phyloP scores from a whole-genome alignment of 2,329 filamentous ascomycete genomes.

The Colletotrichum camelliae region DNA sequence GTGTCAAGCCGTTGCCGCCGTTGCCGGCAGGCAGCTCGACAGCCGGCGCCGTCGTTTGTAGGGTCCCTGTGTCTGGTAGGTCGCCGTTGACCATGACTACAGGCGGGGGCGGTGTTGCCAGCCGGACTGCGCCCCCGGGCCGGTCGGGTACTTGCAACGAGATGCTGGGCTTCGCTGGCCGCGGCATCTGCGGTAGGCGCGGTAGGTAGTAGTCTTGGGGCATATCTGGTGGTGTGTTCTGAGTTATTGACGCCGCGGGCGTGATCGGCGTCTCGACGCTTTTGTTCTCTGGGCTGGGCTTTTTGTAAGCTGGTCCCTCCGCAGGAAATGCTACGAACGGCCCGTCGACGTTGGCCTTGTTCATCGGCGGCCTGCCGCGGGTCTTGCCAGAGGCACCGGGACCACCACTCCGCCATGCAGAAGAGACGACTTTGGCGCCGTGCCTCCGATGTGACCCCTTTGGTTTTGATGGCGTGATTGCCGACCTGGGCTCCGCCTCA shows the following conservation, averaged over 20 bases:
- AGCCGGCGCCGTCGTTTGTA: not conserved
- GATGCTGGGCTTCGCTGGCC: constrained; percentile 41
- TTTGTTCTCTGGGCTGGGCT: constrained; percentile 38
- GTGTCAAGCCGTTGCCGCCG: not conserved
- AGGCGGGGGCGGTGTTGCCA: constrained; percentile 64
- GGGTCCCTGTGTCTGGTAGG: constrained; percentile 5
- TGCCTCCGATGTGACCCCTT: constrained; percentile 66
- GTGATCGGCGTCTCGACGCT: constrained; percentile 31
- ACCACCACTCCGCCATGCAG: constrained; percentile 79
- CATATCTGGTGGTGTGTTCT: not conserved
- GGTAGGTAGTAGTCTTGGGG: not conserved
- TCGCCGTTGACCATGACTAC: constrained; percentile 57
- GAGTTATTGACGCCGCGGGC: not conserved
- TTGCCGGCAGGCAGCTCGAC: not conserved
- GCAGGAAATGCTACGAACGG: constrained; percentile 72
- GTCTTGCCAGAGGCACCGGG: constrained; percentile 68
- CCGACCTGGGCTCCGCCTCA: constrained; percentile 74
- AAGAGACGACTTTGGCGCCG: constrained; percentile 85
- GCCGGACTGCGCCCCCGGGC: constrained; percentile 62
- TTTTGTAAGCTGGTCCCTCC: constrained; percentile 57
- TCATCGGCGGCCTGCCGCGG: constrained; percentile 80
- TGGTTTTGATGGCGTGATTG: constrained; percentile 69
- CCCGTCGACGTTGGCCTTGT: constrained; percentile 62
- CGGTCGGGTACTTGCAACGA: constrained; percentile 54
- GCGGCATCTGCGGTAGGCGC: not conserved